These are phyloP conservation scores for Penicillium desertorum DNA, from an alignment of 495 filamentous ascomycete species.

Conservation along the genomic window DNA sequence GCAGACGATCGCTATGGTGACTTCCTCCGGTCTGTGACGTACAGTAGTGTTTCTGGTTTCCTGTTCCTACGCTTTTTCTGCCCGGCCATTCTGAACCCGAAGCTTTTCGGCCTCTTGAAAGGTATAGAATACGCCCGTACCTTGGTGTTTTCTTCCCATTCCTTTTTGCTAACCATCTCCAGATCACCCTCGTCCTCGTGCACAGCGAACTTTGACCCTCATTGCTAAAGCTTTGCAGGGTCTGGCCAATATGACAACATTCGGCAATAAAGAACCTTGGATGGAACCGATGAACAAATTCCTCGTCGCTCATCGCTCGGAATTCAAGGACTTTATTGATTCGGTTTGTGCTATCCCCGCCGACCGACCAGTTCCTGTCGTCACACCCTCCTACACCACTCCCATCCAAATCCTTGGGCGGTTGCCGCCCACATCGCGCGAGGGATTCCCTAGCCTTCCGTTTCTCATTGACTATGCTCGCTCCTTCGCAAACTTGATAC, in stretches of 20 bases:
- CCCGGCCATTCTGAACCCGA: constrained; percentile 93
- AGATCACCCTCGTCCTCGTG: constrained; percentile 83
- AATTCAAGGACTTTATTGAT: constrained; percentile 87
- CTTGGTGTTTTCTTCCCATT: background rate
- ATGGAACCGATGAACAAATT: constrained; percentile 97
- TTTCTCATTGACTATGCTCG: constrained; percentile 91
- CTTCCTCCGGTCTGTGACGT: constrained; percentile 85
- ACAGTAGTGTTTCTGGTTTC: constrained; percentile 96
- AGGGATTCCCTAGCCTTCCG: constrained; percentile 92
- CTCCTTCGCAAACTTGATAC: constrained; percentile 83
- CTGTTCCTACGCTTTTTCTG: constrained; percentile 95
- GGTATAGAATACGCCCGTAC: constrained; percentile 41
- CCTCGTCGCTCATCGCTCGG: constrained; percentile 48
- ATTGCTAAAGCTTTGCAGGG: constrained; percentile 96
- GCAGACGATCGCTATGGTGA: constrained; percentile 98
- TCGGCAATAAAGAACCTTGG: constrained; percentile 94
- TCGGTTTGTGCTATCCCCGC: constrained; percentile 77
- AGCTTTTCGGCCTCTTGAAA: constrained; percentile 89
- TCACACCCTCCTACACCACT: constrained; percentile 88
- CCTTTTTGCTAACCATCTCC: constrained; percentile 19
- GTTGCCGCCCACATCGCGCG: constrained; percentile 75
- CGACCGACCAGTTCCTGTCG: constrained; percentile 59
- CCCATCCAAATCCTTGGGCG: constrained; percentile 88
- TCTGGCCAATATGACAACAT: constrained; percentile 87
- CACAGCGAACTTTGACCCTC: constrained; percentile 88